Conservation (phyloP, 139 green algal species). For the Coelastrella sp. region DNA sequence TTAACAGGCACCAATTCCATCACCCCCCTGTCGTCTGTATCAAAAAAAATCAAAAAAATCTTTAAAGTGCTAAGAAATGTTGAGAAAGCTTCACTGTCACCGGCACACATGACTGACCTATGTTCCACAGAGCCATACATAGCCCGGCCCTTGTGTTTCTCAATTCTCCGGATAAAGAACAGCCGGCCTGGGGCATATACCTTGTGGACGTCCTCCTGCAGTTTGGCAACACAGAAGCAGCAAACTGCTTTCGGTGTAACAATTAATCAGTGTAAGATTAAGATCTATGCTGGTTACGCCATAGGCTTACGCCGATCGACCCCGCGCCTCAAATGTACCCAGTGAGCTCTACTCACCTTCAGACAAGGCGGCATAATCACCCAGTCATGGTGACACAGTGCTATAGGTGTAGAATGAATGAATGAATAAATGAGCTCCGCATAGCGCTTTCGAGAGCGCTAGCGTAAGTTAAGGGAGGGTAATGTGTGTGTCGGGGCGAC, state of each 20-base stretch:
- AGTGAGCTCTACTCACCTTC: no score
- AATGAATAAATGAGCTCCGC: no score
- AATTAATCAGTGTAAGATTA: neutral
- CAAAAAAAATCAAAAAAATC: neutral
- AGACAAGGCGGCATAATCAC: no score
- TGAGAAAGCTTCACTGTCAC: neutral
- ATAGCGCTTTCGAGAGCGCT: no score
- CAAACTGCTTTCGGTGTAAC: neutral
- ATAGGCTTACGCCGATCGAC: no score
- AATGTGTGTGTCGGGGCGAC: no score
- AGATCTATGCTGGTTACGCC: neutral
- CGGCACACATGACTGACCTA: neutral
- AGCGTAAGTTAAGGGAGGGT: no score
- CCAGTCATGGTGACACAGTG: no score
- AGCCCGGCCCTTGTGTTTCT: conserved; percentile 23
- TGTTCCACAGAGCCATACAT: conserved; percentile 20
- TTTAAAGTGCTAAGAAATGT: neutral
- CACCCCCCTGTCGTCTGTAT: neutral
- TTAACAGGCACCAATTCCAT: no score
- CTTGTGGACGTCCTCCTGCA: conserved; percentile 40
- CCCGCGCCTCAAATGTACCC: no score
- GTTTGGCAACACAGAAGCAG: neutral
- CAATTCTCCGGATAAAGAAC: conserved; percentile 39
- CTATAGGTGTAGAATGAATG: no score
- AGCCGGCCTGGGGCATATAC: conserved; percentile 27